Percentiles rank a stretch among this genome's conserved stretches.
These are phyloP conservation scores for Penicillium sp. DNA, from an alignment of 2,329 filamentous ascomycete genomes.

Conservation along the genomic window DNA sequence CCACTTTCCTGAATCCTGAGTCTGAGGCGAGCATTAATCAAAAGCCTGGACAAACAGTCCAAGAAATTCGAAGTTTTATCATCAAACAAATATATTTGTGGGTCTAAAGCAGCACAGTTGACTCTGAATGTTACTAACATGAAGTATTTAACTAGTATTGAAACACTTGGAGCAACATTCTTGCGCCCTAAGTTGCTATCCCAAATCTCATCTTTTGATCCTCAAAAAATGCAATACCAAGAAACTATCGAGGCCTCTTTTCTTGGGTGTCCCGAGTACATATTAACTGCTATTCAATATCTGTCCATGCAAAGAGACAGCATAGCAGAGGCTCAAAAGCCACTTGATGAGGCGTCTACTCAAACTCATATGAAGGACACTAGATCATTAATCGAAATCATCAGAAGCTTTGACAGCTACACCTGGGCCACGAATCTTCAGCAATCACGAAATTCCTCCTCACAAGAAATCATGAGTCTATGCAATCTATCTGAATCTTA, in stretches of 20 bases:
- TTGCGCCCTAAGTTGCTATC: constrained; percentile 37
- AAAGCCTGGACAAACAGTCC: constrained; percentile 32
- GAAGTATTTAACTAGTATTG: constrained; percentile 28
- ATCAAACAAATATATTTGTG: constrained; percentile 36
- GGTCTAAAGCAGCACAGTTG: constrained; percentile 8
- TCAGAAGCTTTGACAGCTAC: constrained; percentile 31
- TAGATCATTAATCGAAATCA: constrained; percentile 20
- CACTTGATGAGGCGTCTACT: constrained; percentile 1
- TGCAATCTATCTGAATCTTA: constrained; percentile 34
- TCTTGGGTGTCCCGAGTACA: constrained; percentile 40
- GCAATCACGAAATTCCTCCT: constrained; percentile 13
- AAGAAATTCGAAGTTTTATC: constrained; percentile 35
- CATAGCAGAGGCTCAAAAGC: constrained; percentile 12
- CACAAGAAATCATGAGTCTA: constrained; percentile 25
- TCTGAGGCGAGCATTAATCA: constrained; percentile 16
- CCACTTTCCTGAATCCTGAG: constrained; percentile 11
- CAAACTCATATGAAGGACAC: constrained; percentile 17
- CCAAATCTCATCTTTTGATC: constrained; percentile 19
- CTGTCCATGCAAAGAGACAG: constrained; percentile 33
- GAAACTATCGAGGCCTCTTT: constrained; percentile 40
- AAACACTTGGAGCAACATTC: constrained; percentile 39
- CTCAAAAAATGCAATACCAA: constrained; percentile 17
- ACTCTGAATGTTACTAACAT: not conserved
- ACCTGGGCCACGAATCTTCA: constrained; percentile 30
- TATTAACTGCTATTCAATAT: constrained; percentile 34